Evolutionary conservation across 2,329 filamentous ascomycete species (phyloP).

Genomic region (Aulographum hederae): DNA sequence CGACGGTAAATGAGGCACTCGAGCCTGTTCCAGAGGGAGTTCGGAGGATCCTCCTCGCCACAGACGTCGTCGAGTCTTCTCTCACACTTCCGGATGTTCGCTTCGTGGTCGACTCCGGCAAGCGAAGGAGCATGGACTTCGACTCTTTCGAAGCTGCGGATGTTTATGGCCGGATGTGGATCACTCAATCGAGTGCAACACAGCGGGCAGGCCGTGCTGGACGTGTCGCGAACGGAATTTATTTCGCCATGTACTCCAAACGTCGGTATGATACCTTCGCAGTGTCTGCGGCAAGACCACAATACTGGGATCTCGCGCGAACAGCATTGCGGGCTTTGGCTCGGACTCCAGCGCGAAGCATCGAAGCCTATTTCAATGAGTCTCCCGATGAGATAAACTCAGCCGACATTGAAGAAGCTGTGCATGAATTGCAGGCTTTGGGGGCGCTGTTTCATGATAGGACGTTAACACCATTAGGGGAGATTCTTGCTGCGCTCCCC

Average conservation of each 20-base stretch:
- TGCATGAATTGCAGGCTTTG: conserved; percentile 22
- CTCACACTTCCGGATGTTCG: conserved; percentile 33
- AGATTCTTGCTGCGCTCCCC: too few species aligned
- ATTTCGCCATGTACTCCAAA: conserved; percentile 29
- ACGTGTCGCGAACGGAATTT: conserved; percentile 28
- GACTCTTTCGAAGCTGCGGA: conserved; percentile 20
- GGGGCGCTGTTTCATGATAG: conserved; percentile 25
- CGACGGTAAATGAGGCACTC: conserved; percentile 23
- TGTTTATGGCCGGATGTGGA: conserved; percentile 24
- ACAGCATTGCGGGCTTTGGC: conserved; percentile 17
- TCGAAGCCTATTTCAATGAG: conserved; percentile 1
- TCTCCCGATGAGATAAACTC: neutral
- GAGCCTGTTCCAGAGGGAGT: conserved; percentile 15
- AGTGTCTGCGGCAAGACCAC: conserved; percentile 15
- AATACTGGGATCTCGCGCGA: conserved; percentile 24
- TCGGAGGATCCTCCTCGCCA: conserved; percentile 31
- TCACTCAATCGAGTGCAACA: conserved; percentile 26
- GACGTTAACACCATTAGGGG: conserved; percentile 27
- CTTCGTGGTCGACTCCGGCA: conserved; percentile 31
- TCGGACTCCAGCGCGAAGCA: conserved; percentile 2
- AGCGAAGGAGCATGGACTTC: conserved; percentile 20
- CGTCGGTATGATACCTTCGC: conserved; percentile 16
- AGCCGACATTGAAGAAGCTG: conserved; percentile 5
- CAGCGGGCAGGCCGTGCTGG: conserved; percentile 33
- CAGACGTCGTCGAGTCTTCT: conserved; percentile 32